These are phyloP conservation scores for Pneumocystis jirovecii DNA, from an alignment of 1,139 yeast species.

Conservation along the genomic window DNA sequence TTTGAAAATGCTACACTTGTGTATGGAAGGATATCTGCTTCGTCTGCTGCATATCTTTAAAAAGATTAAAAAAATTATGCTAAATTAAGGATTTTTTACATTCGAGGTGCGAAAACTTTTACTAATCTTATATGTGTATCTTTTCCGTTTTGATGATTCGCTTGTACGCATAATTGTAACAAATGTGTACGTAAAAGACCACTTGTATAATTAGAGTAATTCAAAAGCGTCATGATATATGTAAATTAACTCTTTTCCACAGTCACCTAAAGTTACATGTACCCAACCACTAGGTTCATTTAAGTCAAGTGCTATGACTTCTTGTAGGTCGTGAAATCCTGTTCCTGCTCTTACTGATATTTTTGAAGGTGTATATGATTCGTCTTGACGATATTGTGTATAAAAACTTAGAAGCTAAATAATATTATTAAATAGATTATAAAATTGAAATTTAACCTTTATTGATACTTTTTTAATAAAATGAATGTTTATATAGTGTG, in stretches of 20 bases:
- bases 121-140: constrained; percentile 82
- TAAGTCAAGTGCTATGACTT: constrained; percentile 53
- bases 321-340: constrained; percentile 68
- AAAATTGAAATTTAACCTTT: constrained; percentile 21
- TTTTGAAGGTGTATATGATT: constrained; percentile 78
- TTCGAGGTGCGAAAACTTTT: constrained; percentile 35
- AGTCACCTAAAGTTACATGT: constrained; percentile 29
- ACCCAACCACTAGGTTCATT: constrained; percentile 79
- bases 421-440: background rate
- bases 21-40: background rate
- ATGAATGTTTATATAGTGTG: constrained; percentile 68
- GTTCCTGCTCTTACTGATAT: constrained; percentile 66
- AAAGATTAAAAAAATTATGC: background rate
- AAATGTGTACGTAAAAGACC: constrained; percentile 56
- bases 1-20: background rate
- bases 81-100: constrained; percentile 6
- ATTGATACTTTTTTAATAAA: constrained; percentile 67
- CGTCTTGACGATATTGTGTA: constrained; percentile 55
- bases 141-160: constrained; percentile 91
- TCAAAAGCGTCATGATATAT: background rate
- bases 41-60: background rate
- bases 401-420: constrained; percentile 45
- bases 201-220: constrained; percentile 17
- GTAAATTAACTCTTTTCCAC: constrained; percentile 4
- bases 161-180: constrained; percentile 50